Evolutionary conservation across 2,329 filamentous ascomycete species (phyloP), one percentile per base, ranked within the genome.

Genomic region (Onygenales sp.): DNA sequence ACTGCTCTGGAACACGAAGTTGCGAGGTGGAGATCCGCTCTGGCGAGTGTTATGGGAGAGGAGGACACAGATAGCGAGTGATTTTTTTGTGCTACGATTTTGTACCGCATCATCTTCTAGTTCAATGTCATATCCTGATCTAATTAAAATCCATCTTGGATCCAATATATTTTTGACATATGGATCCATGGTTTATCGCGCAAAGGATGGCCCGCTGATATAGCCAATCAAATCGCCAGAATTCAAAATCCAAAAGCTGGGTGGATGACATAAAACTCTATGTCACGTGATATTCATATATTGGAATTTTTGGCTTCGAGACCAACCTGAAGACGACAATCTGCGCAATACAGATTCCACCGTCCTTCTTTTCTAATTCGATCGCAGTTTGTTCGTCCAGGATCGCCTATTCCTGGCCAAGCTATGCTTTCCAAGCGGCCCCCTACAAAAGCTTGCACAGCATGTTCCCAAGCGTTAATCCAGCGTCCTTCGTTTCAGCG

Each of bases 31-130:
- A 78, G 87, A 60, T 76, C 80, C 52, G 90, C 90, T 10, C 70
- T 96, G 58, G 81, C 82, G 27, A 82, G 86, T 11, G 86, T 95
- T 1, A 89, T 95, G 83, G 88, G 82, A 0, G 80, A 80, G 52
- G 78, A 79, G 43, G 76, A 73, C 36, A 65, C 62, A 27, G 69
- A 72, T 53, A 69, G 66, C 40, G 69, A 72, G 36, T 58, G 52
- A 56, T 48, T 54, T 32, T n/a, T 10, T 37, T 36, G 9, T 49
- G 17, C 11, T 49, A 39, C 7, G 3, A 17, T 5, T 33, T 11
- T 39, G 17, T 31, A 40, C 10, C 34, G 14, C 39, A 6, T 27
- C 55, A 56, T 45, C 49, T 57, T 32, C 10, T 27, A 39, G 33
- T 27, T 33, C n/a, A 48, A 17, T 17, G 17, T 17, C 21, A 37